Base-by-base conservation (phyloP, 495 filamentous ascomycete species). In the Aspergillus haitiensis region DNA sequence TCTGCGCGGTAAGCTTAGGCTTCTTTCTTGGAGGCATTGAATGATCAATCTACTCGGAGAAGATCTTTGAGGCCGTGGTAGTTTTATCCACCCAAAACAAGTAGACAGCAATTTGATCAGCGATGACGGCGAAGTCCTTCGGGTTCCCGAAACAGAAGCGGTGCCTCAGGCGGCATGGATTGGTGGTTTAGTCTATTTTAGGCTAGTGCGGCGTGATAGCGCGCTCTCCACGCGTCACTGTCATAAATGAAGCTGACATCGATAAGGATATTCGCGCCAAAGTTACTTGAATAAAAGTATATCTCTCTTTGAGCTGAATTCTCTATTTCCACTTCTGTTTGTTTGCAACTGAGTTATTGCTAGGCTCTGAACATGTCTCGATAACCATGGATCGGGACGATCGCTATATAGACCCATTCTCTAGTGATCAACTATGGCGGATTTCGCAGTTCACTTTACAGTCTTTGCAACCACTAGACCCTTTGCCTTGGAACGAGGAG, bases 21-120 rank as follows among this genome's bases (percentile, higher is more conserved):
- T 84, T 88, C 76, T 89, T 91, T 61, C 85, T 87, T 9, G 91
- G 89, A 42, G 91, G 86, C 91, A 95, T 95, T 67, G 49, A 33
- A 27, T 5, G 55, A 12, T 9, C 31, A 33, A 27, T 13, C 21
- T 46, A 18, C 13, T 46, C n/a, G n/a, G 13, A 50, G 31, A 27
- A 33, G 31, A 35, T 12, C 15, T 32, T 46, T 3, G 48, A 13
- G 21, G 21, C 3, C 21, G 21, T 32, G 39, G 33, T 37, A 47
- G 21, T 35, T 37, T 5, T 0, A 39, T n/a, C 16, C 12, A 16
- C n/a, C 21, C 32, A 56, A 56, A 32, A 13, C 40, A 42, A 47
- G 11, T 12, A 58, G 15, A 32, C 51, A 21, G 27, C 44, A 31
- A 44, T 31, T 35, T 11, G 18, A 48, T n/a, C 49, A 52, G 35